These are phyloP conservation scores for Kwoniella mangroviensis DNA, from an alignment of 768 basidiomycete genomes.

Conservation along the genomic window DNA sequence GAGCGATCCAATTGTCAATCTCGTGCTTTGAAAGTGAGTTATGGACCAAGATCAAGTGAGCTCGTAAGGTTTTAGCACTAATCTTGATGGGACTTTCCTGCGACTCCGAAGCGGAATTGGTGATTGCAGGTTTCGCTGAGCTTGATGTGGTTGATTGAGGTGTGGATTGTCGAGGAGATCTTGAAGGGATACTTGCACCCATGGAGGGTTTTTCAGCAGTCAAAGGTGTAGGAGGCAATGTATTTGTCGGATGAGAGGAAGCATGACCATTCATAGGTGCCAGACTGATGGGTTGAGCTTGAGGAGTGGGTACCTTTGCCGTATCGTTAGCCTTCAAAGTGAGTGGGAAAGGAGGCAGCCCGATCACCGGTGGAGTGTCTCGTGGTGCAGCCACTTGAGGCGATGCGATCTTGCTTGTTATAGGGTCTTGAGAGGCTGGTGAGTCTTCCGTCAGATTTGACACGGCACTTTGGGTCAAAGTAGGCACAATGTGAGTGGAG, in stretches of 20 bases:
- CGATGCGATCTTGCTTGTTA: neutral
- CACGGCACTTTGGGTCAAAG: neutral
- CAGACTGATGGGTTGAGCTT: conserved; percentile 2
- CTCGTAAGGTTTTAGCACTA: conserved; percentile 32
- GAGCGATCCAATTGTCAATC: conserved; percentile 48
- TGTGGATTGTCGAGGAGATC: conserved; percentile 9
- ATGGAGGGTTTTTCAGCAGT: conserved; percentile 26
- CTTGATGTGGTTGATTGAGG: conserved; percentile 4
- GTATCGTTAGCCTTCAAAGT: conserved; percentile 18
- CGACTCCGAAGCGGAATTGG: conserved; percentile 48
- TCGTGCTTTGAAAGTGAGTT: conserved; percentile 39
- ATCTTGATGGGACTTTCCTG: conserved; percentile 45
- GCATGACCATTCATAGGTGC: neutral
- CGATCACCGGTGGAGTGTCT: neutral
- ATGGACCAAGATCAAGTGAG: conserved; percentile 33
- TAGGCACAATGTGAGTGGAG: conserved; percentile 3
- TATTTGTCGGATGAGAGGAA: conserved; percentile 7
- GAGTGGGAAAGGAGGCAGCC: conserved; percentile 32
- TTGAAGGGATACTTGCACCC: neutral
- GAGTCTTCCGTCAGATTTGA: conserved; percentile 2
- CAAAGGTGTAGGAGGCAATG: conserved; percentile 32
- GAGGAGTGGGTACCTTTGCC: conserved; percentile 9
- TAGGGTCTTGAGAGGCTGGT: neutral
- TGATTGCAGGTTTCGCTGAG: conserved; percentile 37
- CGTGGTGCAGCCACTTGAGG: neutral